Evolutionary conservation across 2,329 filamentous ascomycete species (phyloP).

Genomic region (Nemania sp.): DNA sequence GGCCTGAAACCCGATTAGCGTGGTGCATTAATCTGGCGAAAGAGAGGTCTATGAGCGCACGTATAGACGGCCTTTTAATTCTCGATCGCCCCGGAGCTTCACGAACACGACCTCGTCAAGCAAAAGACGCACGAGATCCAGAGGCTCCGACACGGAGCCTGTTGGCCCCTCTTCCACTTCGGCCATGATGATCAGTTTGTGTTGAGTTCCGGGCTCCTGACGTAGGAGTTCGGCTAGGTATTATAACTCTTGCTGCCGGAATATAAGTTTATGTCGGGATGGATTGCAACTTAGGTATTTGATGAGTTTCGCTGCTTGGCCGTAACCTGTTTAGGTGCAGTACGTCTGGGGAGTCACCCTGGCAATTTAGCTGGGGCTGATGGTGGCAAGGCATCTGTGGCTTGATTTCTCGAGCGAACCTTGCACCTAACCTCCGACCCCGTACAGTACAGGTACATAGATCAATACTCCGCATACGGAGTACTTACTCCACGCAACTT

Average conservation of each 20-base stretch:
- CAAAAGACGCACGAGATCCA: conserved; percentile 92
- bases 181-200: conserved; percentile 63
- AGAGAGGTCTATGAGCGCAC: conserved; percentile 55
- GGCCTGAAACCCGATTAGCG: conserved; percentile 59
- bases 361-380: too few species aligned
- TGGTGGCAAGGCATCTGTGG: too few species aligned
- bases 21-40: background rate
- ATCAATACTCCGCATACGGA: too few species aligned
- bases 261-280: background rate
- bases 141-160: conserved; percentile 84
- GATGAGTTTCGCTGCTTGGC: background rate
- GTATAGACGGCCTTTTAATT: conserved; percentile 92
- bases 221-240: background rate
- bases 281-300: too few species aligned
- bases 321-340: too few species aligned
- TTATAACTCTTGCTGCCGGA: background rate
- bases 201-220: background rate
- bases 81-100: conserved; percentile 92
- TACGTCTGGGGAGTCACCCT: too few species aligned
- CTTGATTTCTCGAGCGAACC: too few species aligned
- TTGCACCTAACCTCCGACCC: too few species aligned
- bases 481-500: too few species aligned
- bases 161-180: conserved; percentile 75
- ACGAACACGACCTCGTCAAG: conserved; percentile 97
- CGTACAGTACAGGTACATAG: too few species aligned